These are phyloP conservation scores for Agarophyton chilense DNA, from an alignment of 23 red algal species.

Conservation along the genomic window DNA sequence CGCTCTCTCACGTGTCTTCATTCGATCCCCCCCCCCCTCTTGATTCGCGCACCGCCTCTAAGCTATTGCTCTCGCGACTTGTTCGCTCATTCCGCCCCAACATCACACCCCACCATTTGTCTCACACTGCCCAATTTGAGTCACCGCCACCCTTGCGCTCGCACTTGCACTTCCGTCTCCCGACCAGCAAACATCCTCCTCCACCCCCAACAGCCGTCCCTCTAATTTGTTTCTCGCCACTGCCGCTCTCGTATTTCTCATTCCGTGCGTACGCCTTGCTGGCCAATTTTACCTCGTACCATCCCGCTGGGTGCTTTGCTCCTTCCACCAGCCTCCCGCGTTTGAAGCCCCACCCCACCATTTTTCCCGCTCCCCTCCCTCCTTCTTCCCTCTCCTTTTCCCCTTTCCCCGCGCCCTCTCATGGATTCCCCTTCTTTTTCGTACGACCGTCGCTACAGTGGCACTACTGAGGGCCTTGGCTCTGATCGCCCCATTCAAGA, in stretches of 20 bases:
- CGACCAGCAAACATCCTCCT: background rate
- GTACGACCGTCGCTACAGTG: constrained; percentile 14
- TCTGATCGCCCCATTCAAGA: constrained; percentile 18
- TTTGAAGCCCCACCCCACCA: background rate
- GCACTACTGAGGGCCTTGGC: background rate
- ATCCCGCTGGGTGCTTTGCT: background rate
- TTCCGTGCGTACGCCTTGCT: background rate
- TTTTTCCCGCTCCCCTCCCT: background rate
- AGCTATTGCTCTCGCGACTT: background rate
- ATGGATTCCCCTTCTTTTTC: constrained; percentile 6
- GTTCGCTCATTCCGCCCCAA: background rate
- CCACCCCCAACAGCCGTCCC: background rate
- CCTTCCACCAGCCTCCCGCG: background rate
- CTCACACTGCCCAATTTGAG: background rate
- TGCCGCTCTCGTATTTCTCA: background rate
- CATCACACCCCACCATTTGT: background rate
- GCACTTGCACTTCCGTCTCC: background rate
- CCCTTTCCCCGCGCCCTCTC: background rate
- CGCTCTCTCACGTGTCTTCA: too few species aligned
- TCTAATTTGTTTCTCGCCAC: background rate
- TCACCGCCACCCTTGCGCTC: background rate
- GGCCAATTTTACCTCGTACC: constrained; percentile 3
- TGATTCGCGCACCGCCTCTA: too few species aligned
- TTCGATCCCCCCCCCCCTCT: too few species aligned
- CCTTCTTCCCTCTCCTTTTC: background rate